Base-by-base conservation (phyloP, 176 grass and related monocot species). In the bread wheat (Triticum aestivum) region DNA sequence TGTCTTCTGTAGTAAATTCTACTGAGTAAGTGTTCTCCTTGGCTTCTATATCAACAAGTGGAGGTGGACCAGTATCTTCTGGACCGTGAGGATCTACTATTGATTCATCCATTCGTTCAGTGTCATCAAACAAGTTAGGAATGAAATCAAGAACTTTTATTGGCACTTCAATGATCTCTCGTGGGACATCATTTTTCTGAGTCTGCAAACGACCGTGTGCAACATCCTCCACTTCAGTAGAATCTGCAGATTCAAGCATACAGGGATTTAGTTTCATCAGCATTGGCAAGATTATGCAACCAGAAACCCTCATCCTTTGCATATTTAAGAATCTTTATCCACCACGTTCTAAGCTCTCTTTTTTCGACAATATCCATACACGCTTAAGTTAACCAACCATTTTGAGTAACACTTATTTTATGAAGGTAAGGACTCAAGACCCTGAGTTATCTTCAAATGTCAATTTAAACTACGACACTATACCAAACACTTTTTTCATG, bases 241-340 rank as follows among this genome's bases (percentile, higher is more conserved):
- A 86, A 80, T 92, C 78, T 87, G 85, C 87, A 85, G 61, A 83
- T 67, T 42, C 73, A 92, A 92, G 80, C 84, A 85, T 67, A 75
- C 39, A 63, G 3, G 24, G 41, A 63, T 83, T 86, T 62, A 78
- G 58, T n/a, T 44, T 79, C 68, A 90, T 84, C 69, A 44, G 41
- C 47, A 79, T 61, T 21, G 70, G 79, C 45, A 82, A 83, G 70
- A 92, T 85, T 54, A 83, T 87, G 86, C 78, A 91, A 79, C 86
- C 90, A 90, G 21, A 54, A 85, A 85, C 11, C 61, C n/a, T 39
- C 34, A 90, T 86, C n/a, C 59, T 85, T 21, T 79, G 64, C 13
- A 38, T 26, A 26, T 77, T 70, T 61, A 32, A 73, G 5, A 30
- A 82, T 86, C 64, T 71, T 34, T 52, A 82, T 69, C 79, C 51